Conservation (phyloP, 768 basidiomycete species). For the Multifurca ochricompacta region DNA sequence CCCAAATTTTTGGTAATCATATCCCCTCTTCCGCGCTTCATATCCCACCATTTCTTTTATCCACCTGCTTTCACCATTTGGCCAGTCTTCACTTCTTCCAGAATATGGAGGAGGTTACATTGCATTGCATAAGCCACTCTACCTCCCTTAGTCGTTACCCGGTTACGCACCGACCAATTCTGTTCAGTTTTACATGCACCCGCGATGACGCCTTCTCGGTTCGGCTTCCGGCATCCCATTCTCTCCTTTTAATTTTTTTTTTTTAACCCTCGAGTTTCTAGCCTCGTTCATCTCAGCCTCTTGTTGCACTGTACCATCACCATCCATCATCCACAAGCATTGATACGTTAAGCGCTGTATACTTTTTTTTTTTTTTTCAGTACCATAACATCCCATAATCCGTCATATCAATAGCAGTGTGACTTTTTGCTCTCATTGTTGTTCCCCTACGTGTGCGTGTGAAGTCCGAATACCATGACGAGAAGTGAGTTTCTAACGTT, state of each 20-base stretch:
- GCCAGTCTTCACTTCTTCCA: background rate
- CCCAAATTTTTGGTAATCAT: background rate
- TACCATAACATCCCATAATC: slow-evolving; percentile 15
- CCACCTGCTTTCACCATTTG: background rate
- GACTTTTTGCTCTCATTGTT: background rate
- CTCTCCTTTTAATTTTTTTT: slow-evolving; percentile 6
- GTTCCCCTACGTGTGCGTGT: background rate
- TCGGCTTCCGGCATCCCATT: slow-evolving; percentile 12
- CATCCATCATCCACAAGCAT: slow-evolving; percentile 18
- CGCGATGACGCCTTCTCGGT: slow-evolving; percentile 11
- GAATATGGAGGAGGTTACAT: background rate
- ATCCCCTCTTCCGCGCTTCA: background rate
- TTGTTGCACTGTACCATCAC: slow-evolving; percentile 18
- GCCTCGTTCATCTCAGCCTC: slow-evolving; percentile 11
- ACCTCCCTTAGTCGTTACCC: slow-evolving; percentile 6
- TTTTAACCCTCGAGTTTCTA: slow-evolving; percentile 17
- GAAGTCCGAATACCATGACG: slow-evolving; percentile 8
- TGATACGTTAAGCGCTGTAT: slow-evolving; percentile 18
- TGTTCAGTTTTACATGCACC: background rate
- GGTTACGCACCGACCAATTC: background rate
- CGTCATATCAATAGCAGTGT: slow-evolving; percentile 1
- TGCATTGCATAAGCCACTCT: background rate
- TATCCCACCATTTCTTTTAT: background rate
- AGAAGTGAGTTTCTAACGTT: background rate
- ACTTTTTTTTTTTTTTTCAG: slow-evolving; percentile 2